Evolutionary conservation across 495 filamentous ascomycete species (phyloP), one percentile per base, ranked within the genome.

Genomic region (Cetradonia linearis): DNA sequence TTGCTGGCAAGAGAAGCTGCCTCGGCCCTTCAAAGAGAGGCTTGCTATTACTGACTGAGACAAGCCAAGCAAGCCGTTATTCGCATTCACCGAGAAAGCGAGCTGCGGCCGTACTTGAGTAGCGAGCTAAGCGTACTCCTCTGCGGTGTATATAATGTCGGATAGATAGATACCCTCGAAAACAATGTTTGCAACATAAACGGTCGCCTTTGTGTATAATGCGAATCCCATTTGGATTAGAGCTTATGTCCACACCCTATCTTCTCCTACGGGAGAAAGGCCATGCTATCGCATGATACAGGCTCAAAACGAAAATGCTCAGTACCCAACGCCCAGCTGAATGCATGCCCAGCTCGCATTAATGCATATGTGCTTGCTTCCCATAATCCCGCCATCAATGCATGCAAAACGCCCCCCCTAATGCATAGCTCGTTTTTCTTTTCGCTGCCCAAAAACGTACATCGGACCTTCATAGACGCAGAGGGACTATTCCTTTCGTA

Each of bases 261-360:
- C 20, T 46, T 25, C 42, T 20, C 13, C 42, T 46, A 5, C n/a
- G 42, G 42, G 25, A 46, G 3, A 46, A 44, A 46, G 42, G 42
- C 20, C 42, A 46, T 46, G 20, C 20, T 11, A 46, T 46, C 42
- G 13, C 25, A 46, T 25, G 25, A 46, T 46, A 46, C 42, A 46
- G 9, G 20, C 20, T 20, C 40, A 44, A 2, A 8, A 23, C 1
- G 23, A 7, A 53, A 54, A 20, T 18, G 50, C 31, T 36, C 16
- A 54, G 34, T 54, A 34, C 50, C 50, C 50, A 54, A 54, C 30
- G 50, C 50, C 31, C 33, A 3, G 28, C n/a, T 54, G 14, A 30
- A 54, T 54, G 50, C 50, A n/a, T 34, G 34, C 31, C 42, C 30
- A 54, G 50, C 50, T 54, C 50, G 48, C 23, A 31, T 14, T 50